Evolutionary conservation across 2,329 filamentous ascomycete genomes (phyloP), one percentile per base, ranked within the genome.

Genomic region (Claviceps africana): DNA sequence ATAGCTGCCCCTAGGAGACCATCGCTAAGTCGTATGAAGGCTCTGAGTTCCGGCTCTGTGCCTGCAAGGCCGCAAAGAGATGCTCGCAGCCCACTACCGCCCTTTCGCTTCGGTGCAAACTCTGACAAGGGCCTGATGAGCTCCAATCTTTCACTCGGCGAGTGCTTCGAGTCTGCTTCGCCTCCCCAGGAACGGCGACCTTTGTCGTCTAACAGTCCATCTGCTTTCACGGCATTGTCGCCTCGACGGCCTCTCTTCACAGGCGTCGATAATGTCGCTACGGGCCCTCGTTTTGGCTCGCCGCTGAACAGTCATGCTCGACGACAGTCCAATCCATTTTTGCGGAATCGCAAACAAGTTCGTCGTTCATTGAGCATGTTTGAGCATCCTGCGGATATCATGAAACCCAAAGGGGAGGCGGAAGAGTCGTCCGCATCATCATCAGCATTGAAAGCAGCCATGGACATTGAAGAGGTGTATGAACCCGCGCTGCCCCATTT

Each of bases 341-440:
- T 82, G 60, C 82, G 88, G 56, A 86, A 86, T 45, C 81, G 90
- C 58, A 95, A 95, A 64, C 87, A 93, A 66, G 91, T 91, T 63
- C 83, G 93, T 55, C 83, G 93, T 58, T 95, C 91, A 25, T 72
- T 96, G 63, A 97, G 93, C 77, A 98, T 98, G 93, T 98, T 95
- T 69, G 91, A 97, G 71, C 82, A 86, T 65, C 86, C 90, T 3
- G 86, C 81, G 58, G 93, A 97, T 64, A 76, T 96, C 52, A 86
- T 95, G 72, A 88, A 88, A 69, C 75, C 83, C 52, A 88, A 89
- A 66, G 73, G 64, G 2, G 67, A 84, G 57, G 79, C 81, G 46
- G 78, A 78, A 11, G 67, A 71, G 54, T 63, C 70, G 51, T 66
- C 76, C 53, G 25, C 25, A 25, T n/a, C 35, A n/a, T 51, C 65